These are phyloP conservation scores for Podila clonocystis DNA, from an alignment of 192 early-diverging fungal species.

Conservation along the genomic window DNA sequence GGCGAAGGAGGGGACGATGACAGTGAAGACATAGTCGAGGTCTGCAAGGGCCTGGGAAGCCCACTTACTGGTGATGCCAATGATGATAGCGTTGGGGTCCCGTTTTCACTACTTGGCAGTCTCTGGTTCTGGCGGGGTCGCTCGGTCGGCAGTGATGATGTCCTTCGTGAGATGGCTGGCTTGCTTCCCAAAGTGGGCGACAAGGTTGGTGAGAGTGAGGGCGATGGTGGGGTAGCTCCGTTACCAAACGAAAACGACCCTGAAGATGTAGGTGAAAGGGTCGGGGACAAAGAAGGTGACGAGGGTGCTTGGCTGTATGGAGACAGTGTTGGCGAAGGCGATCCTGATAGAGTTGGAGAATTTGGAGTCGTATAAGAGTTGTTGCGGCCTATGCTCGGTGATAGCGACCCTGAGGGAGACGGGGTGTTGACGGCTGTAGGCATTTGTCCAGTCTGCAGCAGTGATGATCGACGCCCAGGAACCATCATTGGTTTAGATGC, in stretches of 20 bases:
- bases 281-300: neutral
- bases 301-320: neutral
- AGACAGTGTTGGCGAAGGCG: slow-evolving; percentile 4
- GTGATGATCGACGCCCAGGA: slow-evolving; percentile 34
- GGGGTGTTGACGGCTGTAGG: slow-evolving; percentile 3
- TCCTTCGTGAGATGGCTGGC: slow-evolving; percentile 14
- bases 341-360: neutral
- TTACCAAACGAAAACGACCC: neutral
- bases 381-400: neutral
- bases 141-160: slow-evolving; percentile 24
- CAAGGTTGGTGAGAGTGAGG: slow-evolving; percentile 1
- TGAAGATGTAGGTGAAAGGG: neutral
- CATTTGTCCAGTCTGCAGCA: slow-evolving; percentile 28
- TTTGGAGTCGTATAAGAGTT: neutral
- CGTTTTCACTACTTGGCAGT: slow-evolving; percentile 19
- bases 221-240: slow-evolving; percentile 9
- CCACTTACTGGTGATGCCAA: neutral
- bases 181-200: neutral
- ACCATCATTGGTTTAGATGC: slow-evolving; percentile 23
- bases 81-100: neutral
- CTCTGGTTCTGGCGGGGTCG: slow-evolving; percentile 13
- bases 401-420: no score
- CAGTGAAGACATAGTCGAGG: no score
- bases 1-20: no score
- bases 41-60: no score